Conservation (phyloP, 2,329 filamentous ascomycete species). For the Macrophomina pseudophaseolina region DNA sequence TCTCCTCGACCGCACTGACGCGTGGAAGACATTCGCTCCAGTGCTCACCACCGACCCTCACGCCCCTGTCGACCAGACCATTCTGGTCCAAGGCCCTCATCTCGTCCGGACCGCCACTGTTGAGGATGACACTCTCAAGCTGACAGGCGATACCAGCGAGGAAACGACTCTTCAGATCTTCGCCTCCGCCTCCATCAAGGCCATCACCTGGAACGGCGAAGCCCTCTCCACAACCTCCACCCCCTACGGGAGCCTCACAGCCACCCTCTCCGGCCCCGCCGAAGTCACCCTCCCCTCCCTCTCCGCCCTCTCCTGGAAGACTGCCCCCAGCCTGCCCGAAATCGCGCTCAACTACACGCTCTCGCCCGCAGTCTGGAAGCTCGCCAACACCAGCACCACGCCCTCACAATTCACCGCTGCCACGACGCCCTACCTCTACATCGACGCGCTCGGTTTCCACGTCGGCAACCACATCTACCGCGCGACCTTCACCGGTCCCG, state of each 20-base stretch:
- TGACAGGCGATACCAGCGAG: constrained; percentile 45
- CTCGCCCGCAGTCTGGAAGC: constrained; percentile 50
- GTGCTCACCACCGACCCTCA: constrained; percentile 45
- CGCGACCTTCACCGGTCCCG: constrained; percentile 45
- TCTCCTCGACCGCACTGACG: constrained; percentile 44
- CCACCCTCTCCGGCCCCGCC: constrained; percentile 34
- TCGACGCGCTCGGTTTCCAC: constrained; percentile 50
- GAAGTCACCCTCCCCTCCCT: constrained; percentile 48
- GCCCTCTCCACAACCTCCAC: constrained; percentile 38
- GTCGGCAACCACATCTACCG: constrained; percentile 49
- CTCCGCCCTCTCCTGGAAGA: constrained; percentile 49
- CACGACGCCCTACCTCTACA: constrained; percentile 48
- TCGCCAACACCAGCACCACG: constrained; percentile 40
- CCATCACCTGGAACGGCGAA: constrained; percentile 47
- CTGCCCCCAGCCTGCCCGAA: constrained; percentile 56
- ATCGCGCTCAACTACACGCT: constrained; percentile 50
- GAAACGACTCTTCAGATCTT: constrained; percentile 46
- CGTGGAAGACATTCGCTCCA: constrained; percentile 47
- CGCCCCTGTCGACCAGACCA: constrained; percentile 45
- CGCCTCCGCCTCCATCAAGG: constrained; percentile 35
- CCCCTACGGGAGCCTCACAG: constrained; percentile 44
- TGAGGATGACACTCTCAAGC: constrained; percentile 33
- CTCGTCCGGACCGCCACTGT: constrained; percentile 42
- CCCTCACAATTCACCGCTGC: constrained; percentile 42
- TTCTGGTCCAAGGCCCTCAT: constrained; percentile 49